These are phyloP conservation scores for Mucor velutinosus DNA, from an alignment of 371 early-diverging fungal genomes.

Conservation along the genomic window DNA sequence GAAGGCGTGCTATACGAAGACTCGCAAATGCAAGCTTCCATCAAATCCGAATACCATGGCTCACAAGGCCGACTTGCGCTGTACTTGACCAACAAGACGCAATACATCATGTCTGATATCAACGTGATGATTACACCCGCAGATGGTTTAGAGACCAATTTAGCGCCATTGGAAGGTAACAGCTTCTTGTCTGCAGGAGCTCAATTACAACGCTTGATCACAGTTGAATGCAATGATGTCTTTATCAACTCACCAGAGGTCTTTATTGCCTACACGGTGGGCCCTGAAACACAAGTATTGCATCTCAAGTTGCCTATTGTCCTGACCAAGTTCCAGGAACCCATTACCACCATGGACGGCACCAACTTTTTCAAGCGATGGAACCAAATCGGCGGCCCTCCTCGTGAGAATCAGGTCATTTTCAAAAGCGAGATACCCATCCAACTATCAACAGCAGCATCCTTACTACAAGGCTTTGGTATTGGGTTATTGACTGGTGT, in stretches of 20 bases:
- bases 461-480: conserved; percentile 64
- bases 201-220: conserved; percentile 79
- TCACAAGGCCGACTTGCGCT: conserved; percentile 85
- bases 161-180: not conserved
- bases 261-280: conserved; percentile 63
- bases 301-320: conserved; percentile 78
- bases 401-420: conserved; percentile 76
- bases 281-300: conserved; percentile 48
- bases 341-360: conserved; percentile 72
- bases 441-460: conserved; percentile 47
- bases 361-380: conserved; percentile 92
- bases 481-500: conserved; percentile 78
- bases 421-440: conserved; percentile 66
- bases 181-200: conserved; percentile 41
- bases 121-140: conserved; percentile 23
- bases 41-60: conserved; percentile 88
- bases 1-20: conserved; percentile 94
- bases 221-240: conserved; percentile 67
- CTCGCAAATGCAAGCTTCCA: conserved; percentile 78
- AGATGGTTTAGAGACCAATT: conserved; percentile 15
- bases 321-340: conserved; percentile 86
- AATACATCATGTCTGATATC: conserved; percentile 19
- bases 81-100: conserved; percentile 87
- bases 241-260: conserved; percentile 64
- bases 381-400: conserved; percentile 92